Evolutionary conservation across 2,329 filamentous ascomycete species (phyloP).

Genomic region (Aspergillus udagawae): DNA sequence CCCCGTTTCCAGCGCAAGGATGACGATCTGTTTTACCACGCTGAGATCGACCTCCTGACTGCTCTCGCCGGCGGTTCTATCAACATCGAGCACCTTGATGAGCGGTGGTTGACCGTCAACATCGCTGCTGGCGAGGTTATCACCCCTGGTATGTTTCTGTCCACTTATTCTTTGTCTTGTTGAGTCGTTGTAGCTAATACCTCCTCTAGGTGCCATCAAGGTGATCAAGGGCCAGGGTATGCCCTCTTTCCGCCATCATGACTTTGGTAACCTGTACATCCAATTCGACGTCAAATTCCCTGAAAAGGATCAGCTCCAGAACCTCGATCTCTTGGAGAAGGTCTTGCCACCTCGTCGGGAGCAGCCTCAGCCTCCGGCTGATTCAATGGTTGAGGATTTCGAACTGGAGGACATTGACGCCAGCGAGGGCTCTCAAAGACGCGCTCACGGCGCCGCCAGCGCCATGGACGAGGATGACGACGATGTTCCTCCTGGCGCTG

Average conservation of each 20-base stretch:
- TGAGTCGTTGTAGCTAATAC: conserved; percentile 4
- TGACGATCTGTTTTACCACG: conserved; percentile 92
- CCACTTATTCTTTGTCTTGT: neutral
- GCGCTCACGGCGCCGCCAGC: conserved; percentile 63
- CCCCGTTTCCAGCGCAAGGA: conserved; percentile 90
- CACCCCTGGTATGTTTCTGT: conserved; percentile 66
- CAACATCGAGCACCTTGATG: conserved; percentile 93
- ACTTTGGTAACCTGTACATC: conserved; percentile 93
- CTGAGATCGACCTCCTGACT: conserved; percentile 92
- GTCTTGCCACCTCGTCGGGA: conserved; percentile 72
- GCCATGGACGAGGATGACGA: conserved; percentile 70
- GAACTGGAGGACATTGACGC: conserved; percentile 80
- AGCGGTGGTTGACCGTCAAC: conserved; percentile 91
- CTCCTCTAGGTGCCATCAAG: conserved; percentile 75
- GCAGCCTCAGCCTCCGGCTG: conserved; percentile 65
- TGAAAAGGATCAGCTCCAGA: conserved; percentile 63
- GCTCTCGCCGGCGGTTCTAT: conserved; percentile 88
- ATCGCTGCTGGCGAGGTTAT: conserved; percentile 95
- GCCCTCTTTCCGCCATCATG: conserved; percentile 93
- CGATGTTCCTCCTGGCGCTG: conserved; percentile 46
- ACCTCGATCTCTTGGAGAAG: conserved; percentile 74
- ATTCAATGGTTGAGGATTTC: conserved; percentile 89
- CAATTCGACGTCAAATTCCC: conserved; percentile 98
- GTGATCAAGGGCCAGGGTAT: conserved; percentile 95
- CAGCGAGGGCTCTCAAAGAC: conserved; percentile 58